Conservation (phyloP, 2,329 filamentous ascomycete genomes). For the Ambrosiella cleistominuta region DNA sequence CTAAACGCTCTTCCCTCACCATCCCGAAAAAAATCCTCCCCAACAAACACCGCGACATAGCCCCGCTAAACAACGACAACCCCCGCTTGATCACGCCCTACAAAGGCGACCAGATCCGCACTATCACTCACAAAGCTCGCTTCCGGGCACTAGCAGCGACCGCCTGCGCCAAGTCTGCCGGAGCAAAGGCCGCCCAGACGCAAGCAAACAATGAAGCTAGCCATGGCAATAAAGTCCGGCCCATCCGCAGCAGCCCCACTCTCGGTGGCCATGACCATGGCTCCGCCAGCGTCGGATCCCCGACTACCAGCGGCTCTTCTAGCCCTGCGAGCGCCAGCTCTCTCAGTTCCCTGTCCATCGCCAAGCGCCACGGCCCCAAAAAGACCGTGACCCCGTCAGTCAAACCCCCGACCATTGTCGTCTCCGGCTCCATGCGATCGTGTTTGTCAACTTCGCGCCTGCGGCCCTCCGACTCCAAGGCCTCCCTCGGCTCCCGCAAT, state of each 20-base stretch:
- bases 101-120: conserved; percentile 4
- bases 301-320: conserved; percentile 7
- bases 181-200: background rate
- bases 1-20: background rate
- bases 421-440: background rate
- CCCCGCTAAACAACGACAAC: conserved; percentile 4
- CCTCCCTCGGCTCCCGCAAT: background rate
- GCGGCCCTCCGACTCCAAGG: background rate
- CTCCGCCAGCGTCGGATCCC: conserved; percentile 7
- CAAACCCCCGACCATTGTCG: conserved; percentile 1
- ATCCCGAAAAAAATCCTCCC: conserved; percentile 1
- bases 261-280: conserved; percentile 10
- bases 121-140: background rate
- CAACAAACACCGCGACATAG: background rate
- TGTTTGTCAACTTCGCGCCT: background rate
- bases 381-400: background rate
- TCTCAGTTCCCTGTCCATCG: background rate
- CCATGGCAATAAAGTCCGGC: background rate
- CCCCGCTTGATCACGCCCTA: conserved; percentile 9
- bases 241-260: conserved; percentile 10
- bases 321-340: conserved; percentile 2
- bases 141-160: conserved; percentile 2
- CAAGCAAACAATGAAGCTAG: no score
- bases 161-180: background rate
- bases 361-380: background rate